Base-by-base conservation (phyloP, 208 protist genomes). In the Leptomonas seymouri region DNA sequence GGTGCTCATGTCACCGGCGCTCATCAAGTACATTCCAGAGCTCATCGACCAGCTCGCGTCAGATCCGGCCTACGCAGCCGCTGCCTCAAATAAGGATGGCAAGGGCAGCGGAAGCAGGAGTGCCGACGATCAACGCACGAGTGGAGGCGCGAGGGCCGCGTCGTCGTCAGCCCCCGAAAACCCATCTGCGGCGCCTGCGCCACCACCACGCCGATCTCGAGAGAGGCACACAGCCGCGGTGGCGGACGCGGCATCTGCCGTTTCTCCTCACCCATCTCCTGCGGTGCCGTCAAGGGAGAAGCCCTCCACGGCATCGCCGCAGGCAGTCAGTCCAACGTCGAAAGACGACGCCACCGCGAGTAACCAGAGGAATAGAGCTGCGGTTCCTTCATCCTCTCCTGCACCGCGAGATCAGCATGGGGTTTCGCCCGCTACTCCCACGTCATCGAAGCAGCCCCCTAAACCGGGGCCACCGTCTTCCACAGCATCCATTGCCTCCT, bases 1-100 rank as follows among this genome's bases (percentile, higher is more conserved):
- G 58, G 82, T 97, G 16, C 80, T 97, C 12, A 68, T 67, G 41
- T 64, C 82, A 1, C 83, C 90, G 0, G 82, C 93, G 21, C 54
- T 96, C 28, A 84, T 90, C 74, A 70, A 67, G 44, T 79, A 83
- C 31, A 79, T 94, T 41, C 89, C 91, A 8, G 80, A 82, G 34
- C 74, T 96, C 23, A 87, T 91, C 21, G 67, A 80, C 20, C 81
- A 87, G 61, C 81, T 96, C 18, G 74, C 68, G 21, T 57, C 41
- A 2, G 46, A 76, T 28, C 51, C 55, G 5, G 62, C 39, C 9
- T 67, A 58, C 61, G 50, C 46, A 39, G 34, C 34, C 0, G 61
- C 61, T 1, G 61, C 61, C 7, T 31, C 61, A 18, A 42, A 31
- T 4, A 49, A 31, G 8, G 28, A 45, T n/a, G 61, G 4, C 11